phyloP scores from a whole-genome alignment of 495 filamentous ascomycete species.

The Xylona heveae region DNA sequence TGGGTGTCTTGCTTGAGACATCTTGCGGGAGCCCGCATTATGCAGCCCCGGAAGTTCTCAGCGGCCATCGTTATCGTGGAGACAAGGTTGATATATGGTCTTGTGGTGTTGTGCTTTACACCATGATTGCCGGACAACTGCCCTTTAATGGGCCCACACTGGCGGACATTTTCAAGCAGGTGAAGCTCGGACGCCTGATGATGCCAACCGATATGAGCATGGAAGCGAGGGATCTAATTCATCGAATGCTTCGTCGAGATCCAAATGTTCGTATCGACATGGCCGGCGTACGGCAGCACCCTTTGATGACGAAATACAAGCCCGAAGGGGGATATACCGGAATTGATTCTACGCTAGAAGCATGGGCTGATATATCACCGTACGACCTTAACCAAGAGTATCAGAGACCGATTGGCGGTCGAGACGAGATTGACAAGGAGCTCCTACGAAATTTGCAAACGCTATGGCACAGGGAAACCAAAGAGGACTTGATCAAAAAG shows the following conservation, averaged over 20 bases:
- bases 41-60: slow-evolving; percentile 76
- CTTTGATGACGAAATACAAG: slow-evolving; percentile 63
- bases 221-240: slow-evolving; percentile 63
- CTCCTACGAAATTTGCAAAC: slow-evolving; percentile 67
- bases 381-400: slow-evolving; percentile 30
- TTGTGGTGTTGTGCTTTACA: slow-evolving; percentile 77
- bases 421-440: slow-evolving; percentile 50
- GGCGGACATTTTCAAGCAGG: slow-evolving; percentile 37
- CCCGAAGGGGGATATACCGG: slow-evolving; percentile 9
- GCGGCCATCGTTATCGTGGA: slow-evolving; percentile 50
- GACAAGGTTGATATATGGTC: slow-evolving; percentile 84
- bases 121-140: slow-evolving; percentile 52
- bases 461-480: slow-evolving; percentile 64
- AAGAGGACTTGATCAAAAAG: slow-evolving; percentile 43
- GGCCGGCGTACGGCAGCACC: slow-evolving; percentile 61
- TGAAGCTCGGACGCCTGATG: slow-evolving; percentile 27
- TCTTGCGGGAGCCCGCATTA: slow-evolving; percentile 96
- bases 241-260: slow-evolving; percentile 47
- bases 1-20: slow-evolving; percentile 50
- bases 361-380: slow-evolving; percentile 31
- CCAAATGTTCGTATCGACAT: slow-evolving; percentile 60
- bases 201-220: slow-evolving; percentile 44
- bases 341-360: slow-evolving; percentile 21
- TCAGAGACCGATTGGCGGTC: slow-evolving; percentile 23
- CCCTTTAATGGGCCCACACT: slow-evolving; percentile 60